phyloP scores from a whole-genome alignment of 495 filamentous ascomycete species.

The Talaromyces thailandensis region DNA sequence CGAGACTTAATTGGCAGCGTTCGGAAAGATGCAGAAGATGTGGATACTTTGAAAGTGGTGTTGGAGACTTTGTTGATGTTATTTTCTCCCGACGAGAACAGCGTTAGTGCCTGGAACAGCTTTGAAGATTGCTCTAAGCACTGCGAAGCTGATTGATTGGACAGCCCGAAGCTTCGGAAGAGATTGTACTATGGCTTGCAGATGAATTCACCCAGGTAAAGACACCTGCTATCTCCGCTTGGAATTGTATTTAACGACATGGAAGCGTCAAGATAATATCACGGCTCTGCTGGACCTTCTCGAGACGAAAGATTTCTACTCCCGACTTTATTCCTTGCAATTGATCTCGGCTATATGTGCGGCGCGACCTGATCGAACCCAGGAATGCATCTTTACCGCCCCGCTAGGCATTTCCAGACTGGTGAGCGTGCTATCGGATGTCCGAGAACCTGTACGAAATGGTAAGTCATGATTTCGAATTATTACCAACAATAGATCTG shows the following conservation, averaged over 20 bases:
- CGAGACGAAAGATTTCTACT: slow-evolving; percentile 83
- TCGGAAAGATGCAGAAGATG: slow-evolving; percentile 84
- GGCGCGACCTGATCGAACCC: slow-evolving; percentile 88
- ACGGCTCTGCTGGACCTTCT: slow-evolving; percentile 82
- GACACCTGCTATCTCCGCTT: background rate
- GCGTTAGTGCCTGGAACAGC: slow-evolving; percentile 37
- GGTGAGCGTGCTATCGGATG: slow-evolving; percentile 75
- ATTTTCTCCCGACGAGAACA: slow-evolving; percentile 65
- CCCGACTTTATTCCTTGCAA: slow-evolving; percentile 85
- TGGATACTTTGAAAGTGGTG: slow-evolving; percentile 89
- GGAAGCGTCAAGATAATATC: slow-evolving; percentile 88
- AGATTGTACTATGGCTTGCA: slow-evolving; percentile 92
- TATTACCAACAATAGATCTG: background rate
- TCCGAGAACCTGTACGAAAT: slow-evolving; percentile 81
- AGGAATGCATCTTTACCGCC: slow-evolving; percentile 86
- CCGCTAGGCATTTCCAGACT: slow-evolving; percentile 82
- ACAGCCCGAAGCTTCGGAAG: slow-evolving; percentile 89
- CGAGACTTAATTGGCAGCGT: slow-evolving; percentile 79
- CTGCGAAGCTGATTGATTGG: slow-evolving; percentile 17
- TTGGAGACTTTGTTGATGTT: slow-evolving; percentile 92
- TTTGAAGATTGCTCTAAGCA: background rate
- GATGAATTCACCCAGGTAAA: slow-evolving; percentile 93
- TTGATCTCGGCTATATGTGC: slow-evolving; percentile 76
- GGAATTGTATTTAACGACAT: slow-evolving; percentile 33
- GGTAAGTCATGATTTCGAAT: slow-evolving; percentile 38